These are phyloP conservation scores for Nigrograna mackinnonii DNA, from an alignment of 2,329 filamentous ascomycete species.

Conservation along the genomic window DNA sequence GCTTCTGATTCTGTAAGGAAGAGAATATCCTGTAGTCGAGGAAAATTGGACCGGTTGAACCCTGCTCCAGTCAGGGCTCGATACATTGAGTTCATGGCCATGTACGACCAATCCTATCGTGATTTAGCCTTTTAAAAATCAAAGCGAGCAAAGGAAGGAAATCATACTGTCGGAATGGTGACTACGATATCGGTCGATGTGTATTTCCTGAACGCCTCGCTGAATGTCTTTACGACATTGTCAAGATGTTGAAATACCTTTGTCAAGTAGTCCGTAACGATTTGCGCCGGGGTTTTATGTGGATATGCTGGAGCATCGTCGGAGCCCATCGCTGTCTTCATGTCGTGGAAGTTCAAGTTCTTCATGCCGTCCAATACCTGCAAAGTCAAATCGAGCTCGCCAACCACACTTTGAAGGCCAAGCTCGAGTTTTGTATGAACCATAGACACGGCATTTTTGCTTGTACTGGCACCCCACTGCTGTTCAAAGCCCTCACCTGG, in stretches of 20 bases:
- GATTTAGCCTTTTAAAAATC: too few species aligned
- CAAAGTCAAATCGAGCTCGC: constrained; percentile 29
- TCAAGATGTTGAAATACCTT: constrained; percentile 20
- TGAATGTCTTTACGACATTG: constrained; percentile 13
- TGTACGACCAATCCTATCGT: constrained; percentile 29
- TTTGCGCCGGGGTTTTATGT: constrained; percentile 24
- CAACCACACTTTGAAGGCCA: constrained; percentile 17
- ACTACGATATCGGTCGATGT: constrained; percentile 30
- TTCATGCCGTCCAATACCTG: constrained; percentile 29
- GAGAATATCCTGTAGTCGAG: constrained; percentile 22
- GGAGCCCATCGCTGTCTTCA: constrained; percentile 7
- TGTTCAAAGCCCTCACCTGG: constrained; percentile 9
- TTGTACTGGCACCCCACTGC: constrained; percentile 27
- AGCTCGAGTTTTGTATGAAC: constrained; percentile 35
- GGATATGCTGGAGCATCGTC: constrained; percentile 20
- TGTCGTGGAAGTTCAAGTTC: constrained; percentile 25
- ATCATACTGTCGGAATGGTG: constrained; percentile 23
- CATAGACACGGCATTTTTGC: constrained; percentile 24
- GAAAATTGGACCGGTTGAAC: constrained; percentile 27
- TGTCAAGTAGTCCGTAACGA: constrained; percentile 30
- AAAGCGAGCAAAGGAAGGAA: background rate
- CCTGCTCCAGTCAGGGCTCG: constrained; percentile 26
- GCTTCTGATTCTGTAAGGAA: constrained; percentile 33
- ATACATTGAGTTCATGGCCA: constrained; percentile 31
- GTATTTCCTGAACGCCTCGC: constrained; percentile 3